Conservation (phyloP, 2,329 filamentous ascomycete genomes). For the Colletotrichum sp. region DNA sequence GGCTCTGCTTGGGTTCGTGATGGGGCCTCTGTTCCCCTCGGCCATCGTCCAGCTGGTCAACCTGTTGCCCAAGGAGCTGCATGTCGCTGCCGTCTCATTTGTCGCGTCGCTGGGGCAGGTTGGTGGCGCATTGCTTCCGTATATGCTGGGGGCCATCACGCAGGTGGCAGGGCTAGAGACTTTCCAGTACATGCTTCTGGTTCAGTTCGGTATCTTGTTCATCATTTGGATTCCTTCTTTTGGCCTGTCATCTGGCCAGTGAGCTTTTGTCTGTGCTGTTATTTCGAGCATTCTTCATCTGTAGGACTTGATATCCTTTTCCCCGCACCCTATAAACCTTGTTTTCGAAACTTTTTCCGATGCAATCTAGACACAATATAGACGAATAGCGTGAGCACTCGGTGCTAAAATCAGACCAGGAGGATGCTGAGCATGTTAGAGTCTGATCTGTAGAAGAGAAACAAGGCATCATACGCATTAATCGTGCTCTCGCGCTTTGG, state of each 20-base stretch:
- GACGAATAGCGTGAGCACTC: not conserved
- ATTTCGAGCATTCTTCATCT: not conserved
- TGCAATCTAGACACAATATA: not conserved
- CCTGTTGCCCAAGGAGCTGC: constrained; percentile 30
- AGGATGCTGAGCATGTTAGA: not conserved
- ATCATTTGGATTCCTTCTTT: constrained; percentile 15
- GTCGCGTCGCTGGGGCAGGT: constrained; percentile 48
- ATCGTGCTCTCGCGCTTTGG: not conserved
- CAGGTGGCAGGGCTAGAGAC: constrained; percentile 40
- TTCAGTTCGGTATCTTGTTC: constrained; percentile 21
- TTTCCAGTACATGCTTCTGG: constrained; percentile 34
- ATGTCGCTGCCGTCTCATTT: constrained; percentile 47
- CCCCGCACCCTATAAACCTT: not conserved
- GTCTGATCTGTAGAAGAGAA: not conserved
- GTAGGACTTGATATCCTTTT: not conserved
- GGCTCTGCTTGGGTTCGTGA: constrained; percentile 14
- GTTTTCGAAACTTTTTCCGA: not conserved
- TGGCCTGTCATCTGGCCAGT: not conserved
- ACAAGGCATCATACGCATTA: not conserved
- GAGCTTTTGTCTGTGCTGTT: not conserved
- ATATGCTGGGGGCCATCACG: constrained; percentile 44
- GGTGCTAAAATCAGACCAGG: not conserved
- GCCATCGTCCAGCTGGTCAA: constrained; percentile 1
- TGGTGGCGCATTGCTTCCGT: constrained; percentile 46
- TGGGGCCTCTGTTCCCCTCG: constrained; percentile 20